These are phyloP conservation scores for Balamuthia mandrillaris DNA, from an alignment of 208 protist genomes.

Conservation along the genomic window DNA sequence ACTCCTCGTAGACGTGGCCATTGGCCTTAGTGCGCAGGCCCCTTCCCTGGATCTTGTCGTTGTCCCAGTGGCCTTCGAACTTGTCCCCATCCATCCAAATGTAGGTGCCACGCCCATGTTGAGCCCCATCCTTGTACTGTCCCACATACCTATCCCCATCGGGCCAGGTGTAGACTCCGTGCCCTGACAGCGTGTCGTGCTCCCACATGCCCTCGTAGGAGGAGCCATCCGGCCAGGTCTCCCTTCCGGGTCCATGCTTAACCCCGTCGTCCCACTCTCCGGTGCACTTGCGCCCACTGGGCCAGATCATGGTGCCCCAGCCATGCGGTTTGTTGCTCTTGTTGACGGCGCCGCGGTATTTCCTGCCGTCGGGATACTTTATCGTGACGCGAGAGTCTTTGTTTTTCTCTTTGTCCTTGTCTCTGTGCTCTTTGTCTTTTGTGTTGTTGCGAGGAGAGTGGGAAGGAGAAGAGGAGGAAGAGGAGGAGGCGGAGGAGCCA, in stretches of 20 bases:
- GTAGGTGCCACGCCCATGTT: slow-evolving; percentile 54
- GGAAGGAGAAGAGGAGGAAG: too few relatives aligned
- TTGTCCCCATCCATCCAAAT: slow-evolving; percentile 41
- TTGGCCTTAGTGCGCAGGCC: neutral
- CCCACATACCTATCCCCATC: slow-evolving; percentile 50
- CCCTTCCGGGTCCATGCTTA: neutral
- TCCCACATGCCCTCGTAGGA: slow-evolving; percentile 51
- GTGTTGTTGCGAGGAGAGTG: too few relatives aligned
- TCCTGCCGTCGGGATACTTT: too few relatives aligned
- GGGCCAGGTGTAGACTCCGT: slow-evolving; percentile 33
- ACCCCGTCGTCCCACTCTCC: slow-evolving; percentile 8
- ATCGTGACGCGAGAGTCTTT: too few relatives aligned
- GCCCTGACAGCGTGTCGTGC: slow-evolving; percentile 39
- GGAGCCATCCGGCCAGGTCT: neutral
- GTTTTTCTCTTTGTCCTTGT: too few relatives aligned
- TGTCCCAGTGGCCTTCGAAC: slow-evolving; percentile 43
- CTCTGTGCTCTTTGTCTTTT: too few relatives aligned
- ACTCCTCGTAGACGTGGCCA: neutral
- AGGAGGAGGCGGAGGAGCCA: too few relatives aligned
- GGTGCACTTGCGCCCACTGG: neutral
- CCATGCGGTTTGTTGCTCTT: slow-evolving; percentile 7
- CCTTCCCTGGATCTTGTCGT: neutral
- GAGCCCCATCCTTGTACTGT: slow-evolving; percentile 45
- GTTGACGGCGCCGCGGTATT: too few relatives aligned
- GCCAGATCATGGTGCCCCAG: neutral